Percentiles rank a stretch among this genome's conserved stretches.
Evolutionary conservation across 2,329 filamentous ascomycete species (phyloP).

Genomic region (Exophiala alcalophila): DNA sequence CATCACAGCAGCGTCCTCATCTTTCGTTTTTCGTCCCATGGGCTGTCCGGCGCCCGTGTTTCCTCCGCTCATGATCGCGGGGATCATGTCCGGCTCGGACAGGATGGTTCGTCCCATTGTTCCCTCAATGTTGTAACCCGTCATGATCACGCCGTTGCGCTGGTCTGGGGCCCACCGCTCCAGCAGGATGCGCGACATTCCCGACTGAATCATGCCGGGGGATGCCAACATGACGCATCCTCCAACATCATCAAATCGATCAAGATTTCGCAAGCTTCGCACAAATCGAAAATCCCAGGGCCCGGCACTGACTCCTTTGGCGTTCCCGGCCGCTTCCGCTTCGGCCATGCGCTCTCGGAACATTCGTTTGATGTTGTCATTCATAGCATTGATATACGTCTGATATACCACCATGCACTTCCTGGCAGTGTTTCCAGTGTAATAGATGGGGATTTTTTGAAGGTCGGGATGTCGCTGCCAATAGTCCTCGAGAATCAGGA

Average conservation of each 20-base stretch:
- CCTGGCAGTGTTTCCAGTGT: constrained; percentile 88
- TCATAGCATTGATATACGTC: constrained; percentile 97
- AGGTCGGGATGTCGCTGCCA: constrained; percentile 87
- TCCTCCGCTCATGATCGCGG: constrained; percentile 81
- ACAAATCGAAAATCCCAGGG: constrained; percentile 98
- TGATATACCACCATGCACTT: constrained; percentile 99
- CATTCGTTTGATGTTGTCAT: constrained; percentile 96
- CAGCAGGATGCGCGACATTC: constrained; percentile 85
- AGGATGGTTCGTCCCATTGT: constrained; percentile 97
- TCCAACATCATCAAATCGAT: constrained; percentile 93
- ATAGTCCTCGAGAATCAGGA: constrained; percentile 94
- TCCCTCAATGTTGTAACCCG: constrained; percentile 95
- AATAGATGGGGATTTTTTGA: constrained; percentile 92
- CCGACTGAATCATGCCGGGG: constrained; percentile 97
- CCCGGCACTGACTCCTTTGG: constrained; percentile 63
- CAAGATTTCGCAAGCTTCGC: constrained; percentile 83
- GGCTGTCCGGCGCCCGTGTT: constrained; percentile 52
- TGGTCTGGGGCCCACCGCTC: constrained; percentile 95
- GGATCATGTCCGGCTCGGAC: constrained; percentile 88
- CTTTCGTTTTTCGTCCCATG: constrained; percentile 61
- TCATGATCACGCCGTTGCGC: constrained; percentile 97
- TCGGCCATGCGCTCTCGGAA: constrained; percentile 91
- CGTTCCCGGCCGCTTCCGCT: constrained; percentile 75
- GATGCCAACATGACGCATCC: constrained; percentile 96
- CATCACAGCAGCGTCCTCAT: constrained; percentile 75